Conservation (phyloP, 257 asterid genomes). For the Sherardia arvensis region DNA sequence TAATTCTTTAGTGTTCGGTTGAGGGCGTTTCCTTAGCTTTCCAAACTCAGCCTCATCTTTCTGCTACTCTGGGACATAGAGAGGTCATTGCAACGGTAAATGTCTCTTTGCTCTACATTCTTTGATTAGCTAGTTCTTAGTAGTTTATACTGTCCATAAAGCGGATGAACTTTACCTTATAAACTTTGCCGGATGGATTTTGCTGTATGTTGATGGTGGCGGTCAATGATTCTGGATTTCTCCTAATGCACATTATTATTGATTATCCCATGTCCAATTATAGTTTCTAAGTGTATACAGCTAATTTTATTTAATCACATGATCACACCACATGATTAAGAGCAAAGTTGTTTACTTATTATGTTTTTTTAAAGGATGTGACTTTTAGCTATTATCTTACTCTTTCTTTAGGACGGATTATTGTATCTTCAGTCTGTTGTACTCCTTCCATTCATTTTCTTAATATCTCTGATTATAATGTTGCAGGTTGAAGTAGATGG, state of each 20-base stretch:
- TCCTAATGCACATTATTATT: background rate
- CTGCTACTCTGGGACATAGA: conserved; percentile 56
- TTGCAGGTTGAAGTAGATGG: conserved; percentile 86
- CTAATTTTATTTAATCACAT: background rate
- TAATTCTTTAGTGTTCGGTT: conserved; percentile 47
- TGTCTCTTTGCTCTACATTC: background rate
- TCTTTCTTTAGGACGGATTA: background rate
- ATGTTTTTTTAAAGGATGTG: background rate
- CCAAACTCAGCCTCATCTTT: conserved; percentile 76
- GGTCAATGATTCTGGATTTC: background rate
- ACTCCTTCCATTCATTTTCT: background rate
- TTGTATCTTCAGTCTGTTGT: background rate
- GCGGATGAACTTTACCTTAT: background rate
- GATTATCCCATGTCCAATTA: background rate
- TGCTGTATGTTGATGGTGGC: background rate
- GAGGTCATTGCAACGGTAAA: conserved; percentile 81
- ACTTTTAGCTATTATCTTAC: background rate
- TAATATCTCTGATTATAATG: conserved; percentile 9
- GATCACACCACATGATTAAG: background rate
- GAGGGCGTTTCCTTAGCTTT: conserved; percentile 72
- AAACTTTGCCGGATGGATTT: background rate
- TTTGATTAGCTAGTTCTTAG: background rate
- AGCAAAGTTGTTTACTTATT: too few relatives aligned
- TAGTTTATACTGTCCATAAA: background rate
- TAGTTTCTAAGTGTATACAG: background rate